phyloP scores from a whole-genome alignment of 176 grass and related monocot species.

The Phoenix dactylifera region DNA sequence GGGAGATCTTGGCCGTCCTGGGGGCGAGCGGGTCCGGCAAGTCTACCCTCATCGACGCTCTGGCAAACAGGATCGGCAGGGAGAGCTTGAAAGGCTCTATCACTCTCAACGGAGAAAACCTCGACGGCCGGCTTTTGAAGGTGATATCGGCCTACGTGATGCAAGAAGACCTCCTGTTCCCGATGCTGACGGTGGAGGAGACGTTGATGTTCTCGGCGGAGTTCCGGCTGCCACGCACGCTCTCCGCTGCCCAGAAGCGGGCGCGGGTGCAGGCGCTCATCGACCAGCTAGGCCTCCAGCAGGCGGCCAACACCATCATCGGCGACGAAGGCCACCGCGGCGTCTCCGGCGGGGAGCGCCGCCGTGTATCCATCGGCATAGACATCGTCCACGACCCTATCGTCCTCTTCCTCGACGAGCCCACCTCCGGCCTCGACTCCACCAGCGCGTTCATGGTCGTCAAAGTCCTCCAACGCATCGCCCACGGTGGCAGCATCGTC shows the following conservation, averaged over 20 bases:
- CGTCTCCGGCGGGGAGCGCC: too few relatives aligned
- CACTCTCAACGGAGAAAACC: slow-evolving; percentile 68
- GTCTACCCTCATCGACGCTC: slow-evolving; percentile 88
- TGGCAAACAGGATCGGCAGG: slow-evolving; percentile 70
- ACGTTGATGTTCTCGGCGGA: too few relatives aligned
- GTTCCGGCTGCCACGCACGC: too few relatives aligned
- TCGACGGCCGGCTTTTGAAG: slow-evolving; percentile 45
- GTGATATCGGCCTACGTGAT: slow-evolving; percentile 75
- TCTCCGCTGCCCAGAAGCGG: too few relatives aligned
- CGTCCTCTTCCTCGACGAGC: slow-evolving; percentile 91
- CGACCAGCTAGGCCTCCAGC: too few relatives aligned
- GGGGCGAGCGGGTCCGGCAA: slow-evolving; percentile 92
- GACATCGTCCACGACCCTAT: slow-evolving; percentile 91
- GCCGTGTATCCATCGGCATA: too few relatives aligned
- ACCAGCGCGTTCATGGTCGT: slow-evolving; percentile 88
- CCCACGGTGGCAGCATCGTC: slow-evolving; percentile 76
- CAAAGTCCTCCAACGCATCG: slow-evolving; percentile 77
- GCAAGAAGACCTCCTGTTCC: too few relatives aligned
- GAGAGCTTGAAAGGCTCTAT: slow-evolving; percentile 59
- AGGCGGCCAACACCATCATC: too few relatives aligned
- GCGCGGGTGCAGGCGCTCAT: too few relatives aligned
- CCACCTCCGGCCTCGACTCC: slow-evolving; percentile 93
- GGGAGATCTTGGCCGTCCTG: slow-evolving; percentile 79
- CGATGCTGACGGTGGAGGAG: too few relatives aligned
- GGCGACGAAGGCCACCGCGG: too few relatives aligned